Evolutionary conservation across 495 filamentous ascomycete genomes (phyloP), one percentile per base, ranked within the genome.

Genomic region (Xylaria venustula): DNA sequence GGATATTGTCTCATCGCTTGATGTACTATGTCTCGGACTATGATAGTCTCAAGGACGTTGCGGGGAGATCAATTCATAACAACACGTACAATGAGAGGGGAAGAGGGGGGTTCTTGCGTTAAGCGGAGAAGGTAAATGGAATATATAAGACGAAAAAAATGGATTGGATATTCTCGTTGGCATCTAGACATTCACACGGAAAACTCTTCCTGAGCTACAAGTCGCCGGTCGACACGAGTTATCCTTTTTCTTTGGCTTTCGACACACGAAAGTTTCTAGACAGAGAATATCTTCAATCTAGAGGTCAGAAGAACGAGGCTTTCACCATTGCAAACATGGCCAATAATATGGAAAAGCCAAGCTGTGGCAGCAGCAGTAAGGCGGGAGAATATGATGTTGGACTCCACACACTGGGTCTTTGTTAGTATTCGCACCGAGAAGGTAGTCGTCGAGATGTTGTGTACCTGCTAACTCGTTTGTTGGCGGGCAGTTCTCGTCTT

Each of bases 351-450:
- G 62, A 30, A 58, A 53, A 82, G 72, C 80, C 79, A 14, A 41
- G 64, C 47, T 82, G 79, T 52, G 79, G 80, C 7, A 68, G 78
- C 56, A 77, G 71, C 15, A 61, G 67, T 53, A 64, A 75, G 41
- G 63, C 54, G 0, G 78, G 76, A 60, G 77, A 78, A 54, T 83
- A 82, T 63, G 80, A 83, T 66, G 67, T 82, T 36, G 65, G 69
- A 36, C 68, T 82, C 30, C 79, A 83, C 50, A 75, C 80, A 19
- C 71, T 71, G 28, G 80, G 73, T 41, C 61, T 82, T 37, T 81
- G 80, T 82, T 71, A 78, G 80, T 77, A 54, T 28, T 19, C 3
- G 4, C 34, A 42, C 8, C 15, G 17, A 12, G 7, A 28, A 28
- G 0, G 7, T 15, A 7, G 23, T 28, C 15, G 14, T 41, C 12